Evolutionary conservation across 225 moss, liverwort and hornwort species (phyloP), one percentile per base, ranked within the genome.

Genomic region (Bryum argenteum): DNA sequence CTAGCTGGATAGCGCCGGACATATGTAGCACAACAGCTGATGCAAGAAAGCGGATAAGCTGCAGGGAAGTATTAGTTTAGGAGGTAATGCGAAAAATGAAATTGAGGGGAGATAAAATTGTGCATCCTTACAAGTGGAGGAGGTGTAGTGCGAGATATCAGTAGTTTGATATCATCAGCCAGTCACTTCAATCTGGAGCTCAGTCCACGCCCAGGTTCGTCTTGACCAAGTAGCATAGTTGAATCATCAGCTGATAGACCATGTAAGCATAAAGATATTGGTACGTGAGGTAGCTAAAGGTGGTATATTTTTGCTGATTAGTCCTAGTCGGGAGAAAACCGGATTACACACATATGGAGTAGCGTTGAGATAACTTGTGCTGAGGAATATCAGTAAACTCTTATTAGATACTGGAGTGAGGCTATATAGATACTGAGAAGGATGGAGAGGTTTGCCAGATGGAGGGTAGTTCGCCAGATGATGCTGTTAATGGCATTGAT

Each of bases 381-480:
- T 61, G 20, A 19, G 8, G 53, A 41, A 20, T 42, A 8, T 24
- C 2, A 67, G 19, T 13, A 5, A 48, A 48, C 16, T 33, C 7
- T 33, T 33, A 5, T n/a, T 19, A n/a, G n/a, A n/a, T n/a, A n/a
- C n/a, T n/a, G n/a, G n/a, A n/a, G n/a, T n/a, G n/a, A n/a, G n/a
- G n/a, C n/a, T n/a, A n/a, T n/a, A n/a, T 61, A 5, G n/a, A 42
- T 28, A 24, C 19, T n/a, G 10, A 2, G 2, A 5, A 71, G 20
- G 43, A 78, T 78, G 78, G 53, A 54, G 17, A 10, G 9, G 63
- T 11, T 20, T 50, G 11, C 0, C 48, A 69, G 16, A 69, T 63
- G 69, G 73, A 69, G 50, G 69, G 23, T 54, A 44, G 57, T 28
- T 26, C 18, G 23, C 18, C 14, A 38, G 10, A 19, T 61, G 63